Percentiles rank a stretch among this genome's conserved stretches.
Conservation (phyloP, 345 rosid genomes). For the Salix exigua region DNA sequence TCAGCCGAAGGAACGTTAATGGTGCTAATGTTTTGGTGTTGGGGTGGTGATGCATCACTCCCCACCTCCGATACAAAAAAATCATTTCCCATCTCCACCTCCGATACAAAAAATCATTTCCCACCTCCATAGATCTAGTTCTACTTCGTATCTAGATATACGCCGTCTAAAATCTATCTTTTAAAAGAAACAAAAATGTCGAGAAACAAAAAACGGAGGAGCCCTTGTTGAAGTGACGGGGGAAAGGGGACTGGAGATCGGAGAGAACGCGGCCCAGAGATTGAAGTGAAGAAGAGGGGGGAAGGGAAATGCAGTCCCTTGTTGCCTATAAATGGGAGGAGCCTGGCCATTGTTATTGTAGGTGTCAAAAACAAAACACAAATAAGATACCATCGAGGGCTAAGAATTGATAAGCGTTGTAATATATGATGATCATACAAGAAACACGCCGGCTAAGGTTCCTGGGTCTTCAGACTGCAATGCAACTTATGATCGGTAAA, state of each 20-base stretch:
- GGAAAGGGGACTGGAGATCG: too few relatives aligned
- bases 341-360: not conserved
- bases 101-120: conserved; percentile 18
- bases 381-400: not conserved
- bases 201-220: too few relatives aligned
- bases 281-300: not conserved
- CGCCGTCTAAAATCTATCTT: too few relatives aligned
- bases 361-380: not conserved
- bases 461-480: not conserved
- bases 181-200: too few relatives aligned
- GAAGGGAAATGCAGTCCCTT: not conserved
- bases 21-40: not conserved
- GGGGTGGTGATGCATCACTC: conserved; percentile 7
- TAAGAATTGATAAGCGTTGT: not conserved
- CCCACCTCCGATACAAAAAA: conserved; percentile 19
- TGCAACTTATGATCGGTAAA: not conserved
- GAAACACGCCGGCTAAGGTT: not conserved
- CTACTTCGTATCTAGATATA: too few relatives aligned
- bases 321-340: not conserved
- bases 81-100: too few relatives aligned
- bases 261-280: too few relatives aligned
- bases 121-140: not conserved
- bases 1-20: conserved; percentile 4
- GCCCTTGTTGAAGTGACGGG: not conserved
- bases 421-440: not conserved